Conservation (phyloP, 2,329 filamentous ascomycete genomes). For the Colletotrichum orbiculare region DNA sequence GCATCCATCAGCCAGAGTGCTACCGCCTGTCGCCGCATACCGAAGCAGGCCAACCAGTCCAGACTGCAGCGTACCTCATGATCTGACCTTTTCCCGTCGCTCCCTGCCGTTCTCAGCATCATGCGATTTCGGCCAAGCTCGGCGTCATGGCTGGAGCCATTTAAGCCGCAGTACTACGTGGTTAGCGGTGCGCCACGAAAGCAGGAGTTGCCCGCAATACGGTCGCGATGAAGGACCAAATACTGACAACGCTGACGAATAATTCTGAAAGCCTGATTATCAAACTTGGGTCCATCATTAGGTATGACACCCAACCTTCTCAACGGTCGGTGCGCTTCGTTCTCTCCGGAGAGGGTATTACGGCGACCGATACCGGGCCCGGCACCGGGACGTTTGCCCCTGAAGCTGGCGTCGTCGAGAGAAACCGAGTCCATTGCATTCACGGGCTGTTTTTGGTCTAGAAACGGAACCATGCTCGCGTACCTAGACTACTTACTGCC, state of each 20-base stretch:
- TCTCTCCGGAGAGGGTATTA: constrained; percentile 26
- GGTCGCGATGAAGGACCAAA: too few species aligned
- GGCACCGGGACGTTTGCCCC: background rate
- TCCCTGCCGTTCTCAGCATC: constrained; percentile 10
- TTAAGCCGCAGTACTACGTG: background rate
- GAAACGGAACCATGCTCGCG: too few species aligned
- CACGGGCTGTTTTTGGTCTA: too few species aligned
- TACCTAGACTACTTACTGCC: too few species aligned
- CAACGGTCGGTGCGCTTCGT: constrained; percentile 14
- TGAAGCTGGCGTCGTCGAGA: background rate
- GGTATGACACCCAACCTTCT: background rate
- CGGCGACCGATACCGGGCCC: background rate
- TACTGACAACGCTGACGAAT: too few species aligned
- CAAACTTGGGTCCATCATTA: background rate
- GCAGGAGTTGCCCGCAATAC: too few species aligned
- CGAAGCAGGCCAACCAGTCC: constrained; percentile 14
- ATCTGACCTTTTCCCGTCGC: constrained; percentile 8
- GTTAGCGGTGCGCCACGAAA: background rate
- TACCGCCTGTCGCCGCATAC: constrained; percentile 14
- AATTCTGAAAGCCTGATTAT: too few species aligned
- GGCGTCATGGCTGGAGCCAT: constrained; percentile 2
- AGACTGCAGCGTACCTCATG: constrained; percentile 7
- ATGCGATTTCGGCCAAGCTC: background rate
- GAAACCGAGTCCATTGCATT: too few species aligned
- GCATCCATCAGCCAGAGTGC: background rate